A percentile compares a stretch with the other conserved stretches of the same genome.
Conservation (phyloP, 345 rosid genomes). For the Raphanus raphanistrum region DNA sequence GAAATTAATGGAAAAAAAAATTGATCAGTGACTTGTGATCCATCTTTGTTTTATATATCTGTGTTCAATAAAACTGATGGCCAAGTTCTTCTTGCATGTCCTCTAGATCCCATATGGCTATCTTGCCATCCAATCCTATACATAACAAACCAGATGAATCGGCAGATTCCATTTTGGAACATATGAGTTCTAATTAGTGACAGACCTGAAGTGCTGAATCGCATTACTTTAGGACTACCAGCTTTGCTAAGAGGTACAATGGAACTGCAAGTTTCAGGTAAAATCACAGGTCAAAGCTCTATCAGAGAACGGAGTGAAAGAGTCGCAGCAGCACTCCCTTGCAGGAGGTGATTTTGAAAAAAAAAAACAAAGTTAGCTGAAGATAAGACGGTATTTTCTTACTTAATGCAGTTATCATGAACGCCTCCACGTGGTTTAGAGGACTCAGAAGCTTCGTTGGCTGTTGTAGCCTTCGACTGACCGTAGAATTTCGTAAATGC, state of each 20-base stretch:
- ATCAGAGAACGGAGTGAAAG: background rate
- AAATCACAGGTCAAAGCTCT: conserved; percentile 3
- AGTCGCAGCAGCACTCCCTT: background rate
- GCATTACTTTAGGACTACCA: conserved; percentile 48
- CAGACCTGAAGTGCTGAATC: conserved; percentile 97
- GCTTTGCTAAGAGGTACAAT: conserved; percentile 55
- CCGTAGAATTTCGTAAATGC: conserved; percentile 95
- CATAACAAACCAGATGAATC: conserved; percentile 12
- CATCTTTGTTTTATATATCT: conserved; percentile 17
- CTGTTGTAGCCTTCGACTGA: conserved; percentile 67
- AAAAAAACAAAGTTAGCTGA: background rate
- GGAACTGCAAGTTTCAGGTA: conserved; percentile 54
- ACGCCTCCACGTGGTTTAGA: conserved; percentile 62
- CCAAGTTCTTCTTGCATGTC: conserved; percentile 55
- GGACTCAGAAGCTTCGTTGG: conserved; percentile 61
- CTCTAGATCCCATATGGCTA: conserved; percentile 85
- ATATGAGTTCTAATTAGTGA: background rate
- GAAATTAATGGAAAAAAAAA: background rate
- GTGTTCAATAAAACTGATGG: conserved; percentile 36
- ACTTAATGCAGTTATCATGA: conserved; percentile 94
- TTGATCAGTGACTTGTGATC: background rate
- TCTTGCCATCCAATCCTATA: conserved; percentile 86
- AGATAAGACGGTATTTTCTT: conserved; percentile 17
- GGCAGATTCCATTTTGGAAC: background rate
- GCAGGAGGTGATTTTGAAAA: background rate